Evolutionary conservation across 345 rosid species (phyloP).

Genomic region (Clarkia xantiana): DNA sequence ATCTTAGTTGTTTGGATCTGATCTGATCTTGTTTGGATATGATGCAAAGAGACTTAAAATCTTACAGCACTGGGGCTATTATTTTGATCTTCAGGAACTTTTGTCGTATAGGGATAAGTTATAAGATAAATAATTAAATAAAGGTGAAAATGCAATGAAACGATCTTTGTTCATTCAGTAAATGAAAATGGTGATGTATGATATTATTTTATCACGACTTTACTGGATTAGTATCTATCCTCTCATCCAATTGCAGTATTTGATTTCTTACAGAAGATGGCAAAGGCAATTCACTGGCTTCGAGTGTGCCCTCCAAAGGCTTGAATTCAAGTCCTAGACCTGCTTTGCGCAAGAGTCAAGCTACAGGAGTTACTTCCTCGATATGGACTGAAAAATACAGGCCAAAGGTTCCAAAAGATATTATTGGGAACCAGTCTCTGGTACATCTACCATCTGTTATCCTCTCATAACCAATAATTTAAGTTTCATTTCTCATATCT

Average conservation of each 20-base stretch:
- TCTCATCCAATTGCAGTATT: conserved; percentile 2
- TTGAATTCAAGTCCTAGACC: conserved; percentile 15
- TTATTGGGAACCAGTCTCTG: conserved; percentile 79
- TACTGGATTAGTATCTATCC: not conserved
- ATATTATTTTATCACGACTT: not conserved
- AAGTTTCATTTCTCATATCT: not conserved
- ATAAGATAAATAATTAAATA: no score
- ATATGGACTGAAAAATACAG: conserved; percentile 84
- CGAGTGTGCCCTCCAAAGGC: conserved; percentile 20
- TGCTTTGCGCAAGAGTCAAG: conserved; percentile 32
- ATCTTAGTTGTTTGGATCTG: no score
- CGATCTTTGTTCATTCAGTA: no score
- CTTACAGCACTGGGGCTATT: no score
- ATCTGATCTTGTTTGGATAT: no score
- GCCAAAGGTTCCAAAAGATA: conserved; percentile 77
- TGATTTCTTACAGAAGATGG: conserved; percentile 3
- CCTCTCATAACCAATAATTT: not conserved
- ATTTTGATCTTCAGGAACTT: no score
- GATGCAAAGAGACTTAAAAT: no score
- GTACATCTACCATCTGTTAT: conserved; percentile 18
- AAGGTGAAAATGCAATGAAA: no score
- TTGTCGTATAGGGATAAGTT: no score
- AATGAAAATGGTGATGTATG: not conserved
- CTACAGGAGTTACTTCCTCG: conserved; percentile 27
- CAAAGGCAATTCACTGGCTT: conserved; percentile 10